Base-by-base conservation (phyloP, 2,329 filamentous ascomycete genomes). In the Hypoxylon sp. region DNA sequence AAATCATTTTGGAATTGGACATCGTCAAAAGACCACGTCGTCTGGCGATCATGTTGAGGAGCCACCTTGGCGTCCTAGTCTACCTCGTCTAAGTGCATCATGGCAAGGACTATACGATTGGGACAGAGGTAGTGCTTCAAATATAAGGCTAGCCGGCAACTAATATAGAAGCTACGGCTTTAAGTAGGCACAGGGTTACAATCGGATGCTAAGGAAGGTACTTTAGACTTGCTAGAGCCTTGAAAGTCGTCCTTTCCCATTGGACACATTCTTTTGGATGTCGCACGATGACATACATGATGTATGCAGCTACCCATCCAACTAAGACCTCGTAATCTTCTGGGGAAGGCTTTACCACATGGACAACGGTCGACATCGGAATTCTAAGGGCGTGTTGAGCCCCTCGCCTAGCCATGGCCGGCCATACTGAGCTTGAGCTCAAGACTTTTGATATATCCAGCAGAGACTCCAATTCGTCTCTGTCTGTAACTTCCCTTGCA, bases 381-480 rank as follows among this genome's bases (percentile, higher is more conserved):
- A 31, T 30, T 30, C 42, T 11, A 11, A 27, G 37, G 35, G 22
- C 10, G 22, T 55, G 48, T 17, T 59, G 61, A 51, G 33, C 13
- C 25, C 14, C 54, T 33, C 40, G 7, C 22, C 55, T 55, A 61
- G 44, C 14, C 48, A 77, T 77, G 76, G 64, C 72, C 25, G 37
- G 69, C 51, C 61, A 57, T 54, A 64, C 64, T n/a, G 62, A 71
- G 50, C 61, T 77, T 51, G 67, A 74, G 11, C 65, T 77, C n/a
- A 75, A 73, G 60, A 63, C 70, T 7, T 74, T 77, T 56, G 64
- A 72, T 11, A 48, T 77, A 50, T 75, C 72, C 10, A 70, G 59
- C 22, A 50, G 31, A 42, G 46, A 63, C 5, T 71, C 54, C 14
- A 13, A 68, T 37, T 56, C 64, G 25, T 72, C 70, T 8, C 58